Percentiles rank a stretch among this genome's conserved stretches.
These are phyloP conservation scores for Melampsora americana DNA, from an alignment of 1,284 basidiomycete species.

Conservation along the genomic window DNA sequence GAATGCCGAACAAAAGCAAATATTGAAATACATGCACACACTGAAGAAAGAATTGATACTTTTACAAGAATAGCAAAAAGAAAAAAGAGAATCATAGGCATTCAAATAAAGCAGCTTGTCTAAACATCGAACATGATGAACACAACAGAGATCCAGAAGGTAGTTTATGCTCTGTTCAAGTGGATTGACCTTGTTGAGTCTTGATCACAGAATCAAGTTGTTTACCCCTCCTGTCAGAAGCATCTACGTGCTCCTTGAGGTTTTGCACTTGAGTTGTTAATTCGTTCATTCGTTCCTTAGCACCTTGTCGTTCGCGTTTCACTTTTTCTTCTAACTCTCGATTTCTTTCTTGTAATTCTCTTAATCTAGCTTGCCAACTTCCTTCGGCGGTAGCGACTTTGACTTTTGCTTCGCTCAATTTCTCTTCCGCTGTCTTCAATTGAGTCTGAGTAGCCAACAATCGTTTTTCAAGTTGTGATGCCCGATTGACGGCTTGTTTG, in stretches of 20 bases:
- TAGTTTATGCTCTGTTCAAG: too few species aligned
- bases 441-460: slow-evolving; percentile 77
- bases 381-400: slow-evolving; percentile 68
- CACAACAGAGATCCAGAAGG: too few species aligned
- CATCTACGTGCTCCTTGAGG: slow-evolving; percentile 31
- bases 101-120: too few species aligned
- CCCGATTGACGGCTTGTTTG: slow-evolving; percentile 68
- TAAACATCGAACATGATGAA: too few species aligned
- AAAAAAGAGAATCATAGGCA: too few species aligned
- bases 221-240: slow-evolving; percentile 19
- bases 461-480: slow-evolving; percentile 73
- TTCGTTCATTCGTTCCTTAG: slow-evolving; percentile 70
- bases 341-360: slow-evolving; percentile 79
- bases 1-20: too few species aligned
- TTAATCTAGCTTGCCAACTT: slow-evolving; percentile 88
- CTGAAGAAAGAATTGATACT: too few species aligned
- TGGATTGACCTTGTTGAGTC: too few species aligned
- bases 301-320: slow-evolving; percentile 89
- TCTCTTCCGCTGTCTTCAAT: slow-evolving; percentile 74
- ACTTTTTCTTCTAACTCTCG: slow-evolving; percentile 86
- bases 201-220: slow-evolving; percentile 20
- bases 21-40: too few species aligned
- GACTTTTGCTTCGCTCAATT: slow-evolving; percentile 68
- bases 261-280: slow-evolving; percentile 49
- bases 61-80: too few species aligned